Evolutionary conservation across 352 stramenopile species (phyloP), one percentile per base, ranked within the genome.

Genomic region (Hyaloperonospora arabidopsidis): DNA sequence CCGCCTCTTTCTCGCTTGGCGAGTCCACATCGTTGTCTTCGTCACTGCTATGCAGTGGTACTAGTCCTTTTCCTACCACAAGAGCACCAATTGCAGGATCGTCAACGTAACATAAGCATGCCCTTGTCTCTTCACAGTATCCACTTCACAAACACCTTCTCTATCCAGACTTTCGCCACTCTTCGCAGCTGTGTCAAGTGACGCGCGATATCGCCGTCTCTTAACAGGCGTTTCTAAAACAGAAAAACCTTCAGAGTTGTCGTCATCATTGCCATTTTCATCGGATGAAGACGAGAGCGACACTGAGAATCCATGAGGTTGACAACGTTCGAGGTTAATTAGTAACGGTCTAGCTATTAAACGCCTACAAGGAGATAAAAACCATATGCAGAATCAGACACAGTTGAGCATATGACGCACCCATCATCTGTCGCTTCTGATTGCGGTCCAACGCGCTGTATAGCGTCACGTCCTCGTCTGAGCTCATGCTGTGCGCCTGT

Each of bases 361-460:
- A 28, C 6, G 2, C 3, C 8, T 22, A 0, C 25, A 35, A 22
- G 23, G n/a, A n/a, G n/a, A n/a, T n/a, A 7, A 10, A 12, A 5
- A 21, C 4, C 13, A 12, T 10, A 23, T 23, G 12, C 38, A 23
- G 14, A 54, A 23, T 41, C 13, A 10, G 21, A 23, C n/a, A 15
- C 4, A 36, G 13, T 10, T 23, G 19, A 0, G 36, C 14, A 54
- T 44, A n/a, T 15, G 17, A 73, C 67, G 38, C 40, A 87, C 78
- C 78, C 52, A 85, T 80, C 39, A 75, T 68, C 56, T 79, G 67
- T 18, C 72, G 76, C 59, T 86, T 86, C 61, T 67, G 70, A 48
- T 79, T 82, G 61, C 64, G 79, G 51, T 84, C 67, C 17, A 89
- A 70, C 48, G 76, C 58, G 69, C 56, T 86, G 69, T 89, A 89